Evolutionary conservation across 1,284 basidiomycete species (phyloP), one percentile per base, ranked within the genome.

Genomic region (Trichosporon sp.): DNA sequence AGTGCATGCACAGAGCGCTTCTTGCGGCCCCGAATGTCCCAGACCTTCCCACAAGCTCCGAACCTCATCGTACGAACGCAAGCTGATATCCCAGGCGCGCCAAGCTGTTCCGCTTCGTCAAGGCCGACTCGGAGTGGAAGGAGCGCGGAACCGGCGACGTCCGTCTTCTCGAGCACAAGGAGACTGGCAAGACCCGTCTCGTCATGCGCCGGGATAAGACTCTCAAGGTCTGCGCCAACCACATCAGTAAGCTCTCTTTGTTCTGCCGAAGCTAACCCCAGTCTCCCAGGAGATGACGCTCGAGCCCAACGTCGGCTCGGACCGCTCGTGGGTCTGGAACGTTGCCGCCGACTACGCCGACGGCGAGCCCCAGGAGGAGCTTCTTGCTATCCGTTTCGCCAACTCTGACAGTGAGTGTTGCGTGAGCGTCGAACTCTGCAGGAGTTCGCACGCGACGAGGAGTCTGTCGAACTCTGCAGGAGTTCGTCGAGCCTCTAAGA

Each of bases 201-300:
- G 93, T 99, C 78, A 99, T 99, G 96, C 86, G 96, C 82, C 91
- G 96, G 81, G 96, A 99, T 86, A 98, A 98, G 89, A 99, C 96
- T 56, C 86, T 95, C 81, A 99, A 99, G 83, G 95, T 99, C 80
- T 99, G 96, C 83, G 96, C 96, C 67, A 99, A 99, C 85, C 96
- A 99, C 83, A 84, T 87, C 73, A 87, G 95, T 97, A 76, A 83
- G 92, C 87, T 31, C 3, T 11, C 11, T 4, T 31, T 7, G 13
- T 16, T 4, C 13, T 4, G 13, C 1, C 40, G 4, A 1, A 25
- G 21, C 62, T 60, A 11, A 60, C 63, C 32, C 33, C 71, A 97
- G 95, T 99, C 78, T 83, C 90, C 33, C 72, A 85, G 58, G 94
- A 97, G 69, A 99, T 99, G 92, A 88, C 85, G 75, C 88, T 99